Base-by-base conservation (phyloP, 2,329 filamentous ascomycete species). In the Colletotrichum eleusines region DNA sequence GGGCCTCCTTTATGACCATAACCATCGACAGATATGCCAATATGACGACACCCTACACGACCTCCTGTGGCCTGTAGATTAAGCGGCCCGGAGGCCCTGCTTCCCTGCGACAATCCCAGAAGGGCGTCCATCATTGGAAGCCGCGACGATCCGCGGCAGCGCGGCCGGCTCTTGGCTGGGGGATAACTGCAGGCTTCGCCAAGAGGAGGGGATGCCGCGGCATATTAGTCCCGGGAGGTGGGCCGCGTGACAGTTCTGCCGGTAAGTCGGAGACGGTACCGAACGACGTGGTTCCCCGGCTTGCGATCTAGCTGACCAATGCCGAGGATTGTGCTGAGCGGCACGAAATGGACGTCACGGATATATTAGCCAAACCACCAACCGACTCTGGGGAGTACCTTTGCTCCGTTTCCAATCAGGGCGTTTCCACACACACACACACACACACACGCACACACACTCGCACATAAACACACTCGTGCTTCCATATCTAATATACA, bases 71-170 rank as follows among this genome's bases (percentile, higher is more conserved):
- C 7, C 26, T 48, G n/a, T 44, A 16, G n/a, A 54, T 26, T 16
- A 31, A 48, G 33, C 31, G 58, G 64, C 40, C n/a, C 65, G 65
- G 59, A 68, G 26, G 48, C 20, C n/a, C 38, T 63, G 33, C 48
- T 23, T 63, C 48, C 65, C 35, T 63, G 23, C 26, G 11, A 16
- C 28, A 20, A n/a, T n/a, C 23, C 8, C 2, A n/a, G 35, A 40
- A 40, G 11, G n/a, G 62, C 5, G 18, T 51, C 14, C 33, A 42
- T 42, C 33, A 42, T 31, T 63, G 35, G 44, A 7, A 5, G 35
- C 12, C 3, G 5, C 16, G 16, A 38, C 18, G 35, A 40, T 63
- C 23, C 26, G 38, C 20, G 48, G 26, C 35, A 54, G 18, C 9
- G 20, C 48, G 20, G 18, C 48, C 48, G 28, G 51, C 14, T n/a